Percentiles rank a stretch among this genome's conserved stretches.
phyloP scores from a whole-genome alignment of 2,329 filamentous ascomycete genomes.

The Leptographium radiaticola region DNA sequence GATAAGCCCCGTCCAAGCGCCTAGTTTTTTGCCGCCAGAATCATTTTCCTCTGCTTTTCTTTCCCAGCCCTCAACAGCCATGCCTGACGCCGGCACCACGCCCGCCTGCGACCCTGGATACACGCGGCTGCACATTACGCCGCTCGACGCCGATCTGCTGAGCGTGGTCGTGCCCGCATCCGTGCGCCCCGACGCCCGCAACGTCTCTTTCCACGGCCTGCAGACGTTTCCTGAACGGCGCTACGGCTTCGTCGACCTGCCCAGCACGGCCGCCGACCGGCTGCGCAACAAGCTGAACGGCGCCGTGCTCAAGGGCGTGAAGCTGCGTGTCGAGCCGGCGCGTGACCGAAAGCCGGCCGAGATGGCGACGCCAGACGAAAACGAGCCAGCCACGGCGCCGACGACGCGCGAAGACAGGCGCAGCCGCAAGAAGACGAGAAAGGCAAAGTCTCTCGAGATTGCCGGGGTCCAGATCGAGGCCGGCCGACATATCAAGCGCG shows the following conservation, averaged over 20 bases:
- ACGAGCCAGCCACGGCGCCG: not conserved
- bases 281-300: slow-evolving; percentile 86
- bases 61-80: not conserved
- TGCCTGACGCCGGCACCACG: not conserved
- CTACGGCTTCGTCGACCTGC: slow-evolving; percentile 84
- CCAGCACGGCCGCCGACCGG: slow-evolving; percentile 71
- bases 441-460: slow-evolving; percentile 23
- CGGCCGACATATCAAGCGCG: slow-evolving; percentile 71
- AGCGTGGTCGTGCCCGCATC: slow-evolving; percentile 58
- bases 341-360: slow-evolving; percentile 28
- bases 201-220: slow-evolving; percentile 78
- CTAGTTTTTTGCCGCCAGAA: not conserved
- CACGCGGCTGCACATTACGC: slow-evolving; percentile 72
- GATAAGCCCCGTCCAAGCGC: too few relatives aligned
- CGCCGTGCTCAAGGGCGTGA: slow-evolving; percentile 67
- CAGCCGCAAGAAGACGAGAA: not conserved
- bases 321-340: slow-evolving; percentile 75
- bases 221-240: slow-evolving; percentile 80
- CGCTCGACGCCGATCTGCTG: slow-evolving; percentile 64
- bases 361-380: slow-evolving; percentile 18
- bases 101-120: slow-evolving; percentile 14
- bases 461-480: slow-evolving; percentile 58
- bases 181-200: slow-evolving; percentile 52
- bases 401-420: not conserved
- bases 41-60: not conserved